Base-by-base conservation (phyloP, 805 yeast species). In the Saccharomycopsis schoenii region DNA sequence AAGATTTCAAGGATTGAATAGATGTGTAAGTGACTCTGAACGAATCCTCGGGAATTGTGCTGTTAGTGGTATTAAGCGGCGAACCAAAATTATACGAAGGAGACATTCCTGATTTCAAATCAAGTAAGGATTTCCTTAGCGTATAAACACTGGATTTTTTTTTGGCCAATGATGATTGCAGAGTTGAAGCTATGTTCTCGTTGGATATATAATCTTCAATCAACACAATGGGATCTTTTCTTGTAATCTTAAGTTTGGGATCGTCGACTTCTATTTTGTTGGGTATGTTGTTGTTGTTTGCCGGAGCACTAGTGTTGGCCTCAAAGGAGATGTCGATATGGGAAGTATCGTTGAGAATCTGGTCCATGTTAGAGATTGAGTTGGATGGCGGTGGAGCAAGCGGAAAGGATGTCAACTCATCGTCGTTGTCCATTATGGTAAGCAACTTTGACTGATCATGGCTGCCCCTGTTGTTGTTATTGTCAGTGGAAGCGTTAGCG, bases 121-220 rank as follows among this genome's bases (percentile, higher is more conserved):
- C 54, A 50, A 63, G 24, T 29, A 75, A 47, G 0, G 74, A 70
- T 24, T 65, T 65, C 61, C 72, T 74, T 37, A 76, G 62, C 58
- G 74, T 76, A 14, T 67, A 56, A 0, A 75, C 72, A 2, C 77
- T 73, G 0, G 73, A 58, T 55, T 69, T 69, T 58, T 69, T 68
- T 59, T 69, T 66, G 10, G 66, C 58, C 8, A 60, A 19, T 11
- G 54, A 63, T 51, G 61, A 64, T n/a, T 63, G 68, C 15, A 73
- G 71, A 24, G 52, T 47, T 12, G 52, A 42, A 42, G 50, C 8
- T 14, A 42, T 12, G n/a, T 15, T 14, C 21, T 47, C 52, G 12
- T 47, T 47, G 36, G 52, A 47, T 64, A 83, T 74, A 67, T 83
- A 83, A 66, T 83, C 88, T 66, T 83, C 88, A 10, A 83, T 78